Conservation (phyloP, 108 stramenopile species). For the Aureococcus anophagefferens region DNA sequence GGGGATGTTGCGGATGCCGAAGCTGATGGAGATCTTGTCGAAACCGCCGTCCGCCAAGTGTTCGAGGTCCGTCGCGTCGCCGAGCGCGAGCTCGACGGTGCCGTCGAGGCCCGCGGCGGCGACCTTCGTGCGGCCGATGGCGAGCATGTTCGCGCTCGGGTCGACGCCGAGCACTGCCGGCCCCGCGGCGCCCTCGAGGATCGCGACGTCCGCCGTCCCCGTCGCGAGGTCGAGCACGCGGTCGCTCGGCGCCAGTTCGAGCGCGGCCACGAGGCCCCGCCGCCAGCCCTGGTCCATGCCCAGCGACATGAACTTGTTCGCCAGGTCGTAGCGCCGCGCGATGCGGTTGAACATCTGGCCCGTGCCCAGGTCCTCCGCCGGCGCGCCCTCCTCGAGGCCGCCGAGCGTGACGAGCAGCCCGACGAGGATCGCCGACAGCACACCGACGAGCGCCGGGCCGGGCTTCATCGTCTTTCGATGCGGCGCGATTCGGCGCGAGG, state of each 20-base stretch:
- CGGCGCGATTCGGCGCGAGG: too few relatives aligned
- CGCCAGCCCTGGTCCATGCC: conserved; percentile 77
- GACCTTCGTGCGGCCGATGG: conserved; percentile 59
- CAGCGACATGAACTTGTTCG: conserved; percentile 70
- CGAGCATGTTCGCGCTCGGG: conserved; percentile 75
- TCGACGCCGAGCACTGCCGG: conserved; percentile 58
- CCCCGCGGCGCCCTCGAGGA: conserved; percentile 48
- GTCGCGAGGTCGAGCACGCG: conserved; percentile 66
- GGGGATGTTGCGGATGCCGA: conserved; percentile 81
- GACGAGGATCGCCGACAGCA: too few relatives aligned
- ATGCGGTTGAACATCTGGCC: conserved; percentile 80
- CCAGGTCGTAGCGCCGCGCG: conserved; percentile 62
- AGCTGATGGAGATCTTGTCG: conserved; percentile 83
- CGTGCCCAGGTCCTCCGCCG: conserved; percentile 48
- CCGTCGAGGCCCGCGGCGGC: conserved; percentile 26
- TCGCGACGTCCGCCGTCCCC: conserved; percentile 84
- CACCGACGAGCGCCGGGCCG: too few relatives aligned
- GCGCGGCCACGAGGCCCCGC: conserved; percentile 44
- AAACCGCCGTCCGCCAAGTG: conserved; percentile 33
- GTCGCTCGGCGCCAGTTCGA: conserved; percentile 29
- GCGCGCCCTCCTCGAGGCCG: too few relatives aligned
- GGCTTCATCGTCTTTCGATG: too few relatives aligned
- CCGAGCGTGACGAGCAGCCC: too few relatives aligned
- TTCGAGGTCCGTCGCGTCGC: conserved; percentile 58
- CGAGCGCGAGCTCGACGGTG: conserved; percentile 39